Base-by-base conservation (phyloP, 2,329 filamentous ascomycete genomes). In the Tolypocladium cylindrosporum region DNA sequence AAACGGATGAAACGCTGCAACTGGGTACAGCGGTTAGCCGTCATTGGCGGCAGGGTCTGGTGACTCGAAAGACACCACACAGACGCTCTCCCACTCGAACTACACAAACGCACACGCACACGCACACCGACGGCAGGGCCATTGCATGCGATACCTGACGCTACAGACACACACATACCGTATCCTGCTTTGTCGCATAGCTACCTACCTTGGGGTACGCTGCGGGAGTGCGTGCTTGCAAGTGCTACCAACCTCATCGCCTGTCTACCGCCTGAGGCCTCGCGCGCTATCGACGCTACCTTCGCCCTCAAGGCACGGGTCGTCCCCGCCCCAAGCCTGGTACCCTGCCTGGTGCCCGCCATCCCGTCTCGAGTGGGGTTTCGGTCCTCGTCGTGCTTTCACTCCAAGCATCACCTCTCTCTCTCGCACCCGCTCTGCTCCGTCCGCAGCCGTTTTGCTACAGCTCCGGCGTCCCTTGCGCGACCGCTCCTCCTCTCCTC, bases 1-100 rank as follows among this genome's bases (percentile, higher is more conserved):
- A 67, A 64, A 63, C 68, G 65, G 69, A 69, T 72, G 65, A 68
- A 63, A 71, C 67, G 62, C 64, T 65, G 62, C 64, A 55, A 14
- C 54, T 57, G 54, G 58, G 54, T 19, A 55, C 57, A 67, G 69
- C 68, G 67, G 66, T 67, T 69, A 68, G 62, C 64, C 64, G 37
- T 54, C 34, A 61, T 57, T 63, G 59, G 61, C 57, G 57, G 57
- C 55, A 50, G 59, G 62, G 63, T 63, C 64, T 62, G 60, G 61
- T 65, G 64, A 65, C 63, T 61, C 42, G 52, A 56, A 57, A 60
- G 55, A 59, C 56, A 62, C 56, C 59, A 54, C 54, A 58, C 58
- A 57, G 57, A 55, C 60, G 51, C 55, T 59, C 55, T 62, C 56
- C 60, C 55, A 48, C 45, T 10, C 14, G 48, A 51, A 14, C 31